A percentile compares a stretch with the other conserved stretches of the same genome.
Conservation (phyloP, 192 early-diverging fungal species). For the Diversispora epigaea region DNA sequence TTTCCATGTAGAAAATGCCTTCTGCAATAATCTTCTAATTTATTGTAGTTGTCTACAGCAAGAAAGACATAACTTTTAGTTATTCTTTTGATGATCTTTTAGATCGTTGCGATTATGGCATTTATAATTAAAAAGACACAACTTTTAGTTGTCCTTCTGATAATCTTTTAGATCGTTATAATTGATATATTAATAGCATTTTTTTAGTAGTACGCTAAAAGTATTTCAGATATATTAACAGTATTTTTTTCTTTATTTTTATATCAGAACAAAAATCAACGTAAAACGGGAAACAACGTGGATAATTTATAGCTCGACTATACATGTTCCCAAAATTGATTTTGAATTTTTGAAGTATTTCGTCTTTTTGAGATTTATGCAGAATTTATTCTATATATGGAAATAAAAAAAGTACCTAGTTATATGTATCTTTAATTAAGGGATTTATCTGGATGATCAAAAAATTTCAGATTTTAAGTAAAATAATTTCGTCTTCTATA, state of each 20-base stretch:
- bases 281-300: neutral
- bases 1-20: neutral
- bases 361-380: too few species aligned
- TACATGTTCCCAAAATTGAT: too few species aligned
- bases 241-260: neutral
- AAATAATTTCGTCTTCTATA: too few species aligned
- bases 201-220: neutral
- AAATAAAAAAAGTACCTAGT: too few species aligned
- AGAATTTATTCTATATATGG: too few species aligned
- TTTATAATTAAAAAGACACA: constrained; percentile 1
- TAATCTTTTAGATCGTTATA: constrained; percentile 3
- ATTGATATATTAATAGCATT: neutral
- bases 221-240: neutral
- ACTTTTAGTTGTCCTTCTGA: constrained; percentile 12
- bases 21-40: neutral
- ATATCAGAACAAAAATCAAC: neutral
- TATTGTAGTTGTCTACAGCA: constrained; percentile 1
- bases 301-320: neutral
- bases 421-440: too few species aligned
- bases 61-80: constrained; percentile 14
- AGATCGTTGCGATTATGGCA: neutral
- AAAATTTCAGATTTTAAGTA: too few species aligned
- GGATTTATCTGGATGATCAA: too few species aligned
- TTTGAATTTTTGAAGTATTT: too few species aligned
- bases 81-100: constrained; percentile 6